A percentile compares a stretch with the other conserved stretches of the same genome.
These are phyloP conservation scores for Irpex sp. DNA, from an alignment of 1,284 basidiomycete species.

Conservation along the genomic window DNA sequence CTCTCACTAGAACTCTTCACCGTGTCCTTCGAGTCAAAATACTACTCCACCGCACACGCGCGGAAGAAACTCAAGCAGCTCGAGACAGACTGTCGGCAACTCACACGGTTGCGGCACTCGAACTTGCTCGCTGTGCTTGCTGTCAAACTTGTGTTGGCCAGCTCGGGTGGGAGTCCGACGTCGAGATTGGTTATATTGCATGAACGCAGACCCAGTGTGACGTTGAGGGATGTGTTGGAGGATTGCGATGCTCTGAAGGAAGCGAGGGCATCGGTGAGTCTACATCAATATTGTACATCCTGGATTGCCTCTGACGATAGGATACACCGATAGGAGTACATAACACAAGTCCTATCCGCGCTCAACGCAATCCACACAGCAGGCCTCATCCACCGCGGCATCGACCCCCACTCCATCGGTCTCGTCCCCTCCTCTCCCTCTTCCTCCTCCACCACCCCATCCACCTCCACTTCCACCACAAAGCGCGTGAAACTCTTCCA, in stretches of 20 bases:
- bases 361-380: constrained; percentile 60
- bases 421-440: constrained; percentile 36
- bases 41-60: constrained; percentile 64
- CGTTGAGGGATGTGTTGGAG: constrained; percentile 63
- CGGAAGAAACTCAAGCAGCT: constrained; percentile 66
- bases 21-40: constrained; percentile 59
- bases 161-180: constrained; percentile 34
- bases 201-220: constrained; percentile 62
- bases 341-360: constrained; percentile 64
- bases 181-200: constrained; percentile 59
- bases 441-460: constrained; percentile 22
- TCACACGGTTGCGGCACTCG: constrained; percentile 53
- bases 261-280: constrained; percentile 56
- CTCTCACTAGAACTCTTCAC: constrained; percentile 64
- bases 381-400: constrained; percentile 64
- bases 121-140: constrained; percentile 63
- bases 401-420: constrained; percentile 55
- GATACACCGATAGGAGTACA: constrained; percentile 50
- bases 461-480: constrained; percentile 49
- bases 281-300: background rate
- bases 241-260: constrained; percentile 65
- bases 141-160: constrained; percentile 55
- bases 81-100: constrained; percentile 59
- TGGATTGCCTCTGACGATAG: background rate
- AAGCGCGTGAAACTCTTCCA: constrained; percentile 67